Base-by-base conservation (phyloP, 2,329 filamentous ascomycete species). In the Neofusicoccum kwambonambiense region DNA sequence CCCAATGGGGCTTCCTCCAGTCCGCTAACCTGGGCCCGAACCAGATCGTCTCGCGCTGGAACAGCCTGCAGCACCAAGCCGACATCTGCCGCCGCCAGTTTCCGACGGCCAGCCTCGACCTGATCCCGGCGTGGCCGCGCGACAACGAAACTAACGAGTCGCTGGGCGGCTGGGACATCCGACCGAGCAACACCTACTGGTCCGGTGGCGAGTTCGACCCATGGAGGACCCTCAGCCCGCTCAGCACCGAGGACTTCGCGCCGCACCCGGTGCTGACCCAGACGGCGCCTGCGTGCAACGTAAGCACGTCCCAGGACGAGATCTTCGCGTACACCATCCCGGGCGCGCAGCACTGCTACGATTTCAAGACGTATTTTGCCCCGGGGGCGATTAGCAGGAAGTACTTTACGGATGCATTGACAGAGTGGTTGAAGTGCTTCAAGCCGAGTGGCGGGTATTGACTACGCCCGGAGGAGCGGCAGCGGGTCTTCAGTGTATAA, bases 151-250 rank as follows among this genome's bases (percentile, higher is more conserved):
- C 77, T 7, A 85, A 85, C 69, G 63, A 66, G 4, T 63, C 77
- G 62, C 81, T 80, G 41, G 82, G 83, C 27, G 83, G 83, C 61
- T 86, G 83, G 83, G 69, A 71, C 45, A 81, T 84, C 62, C 80
- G 82, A 1, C 83, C 83, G 11, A 82, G 81, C 9, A 84, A 85
- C 65, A 76, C 78, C 1, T 84, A 81, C 74, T 85, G 81, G 76
- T 80, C 75, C 54, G 79, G 76, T 27, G 82, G 82, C 4, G 78
- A 84, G 63, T 83, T 79, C 67, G 83, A 86, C 64, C 82, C 83
- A 3, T 86, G 83, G 83, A 75, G 80, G 19, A 79, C 81, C 0
- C 71, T 84, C 2, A 80, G 78, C 0, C 76, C 79, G 0, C 73
- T 84, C 0, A 80, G 78, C 2, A 73, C 69, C 0, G 79, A 82